Base-by-base conservation (phyloP, 108 stramenopile species). In the Pseudonitzschia multiseries region DNA sequence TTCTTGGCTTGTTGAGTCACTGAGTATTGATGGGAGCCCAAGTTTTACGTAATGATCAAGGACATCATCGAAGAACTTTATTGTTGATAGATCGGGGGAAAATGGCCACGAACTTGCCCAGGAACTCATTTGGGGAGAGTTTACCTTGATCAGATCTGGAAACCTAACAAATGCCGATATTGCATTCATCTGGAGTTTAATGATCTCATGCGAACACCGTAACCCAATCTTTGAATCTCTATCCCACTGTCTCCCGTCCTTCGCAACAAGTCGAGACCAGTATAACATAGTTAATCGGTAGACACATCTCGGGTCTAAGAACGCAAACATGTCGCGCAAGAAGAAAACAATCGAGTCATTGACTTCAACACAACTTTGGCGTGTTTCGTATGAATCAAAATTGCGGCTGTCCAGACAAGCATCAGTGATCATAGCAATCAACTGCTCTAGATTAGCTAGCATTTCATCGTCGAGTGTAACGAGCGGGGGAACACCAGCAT, bases 331-430 rank as follows among this genome's bases (percentile, higher is more conserved):
- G 67, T 95, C 94, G 8, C 92, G 80, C 27, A 95, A 54, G 68
- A 93, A 93, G 33, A 79, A 62, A 59, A 93, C 88, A 59, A 93
- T 87, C 20, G 90, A 88, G 57, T 95, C 92, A 70, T 95, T 95
- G n/a, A 95, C 94, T 73, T 91, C 92, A 53, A 89, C 87, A 64
- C 90, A 87, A 18, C 81, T 92, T 64, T 92, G 84, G 46, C 89
- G 90, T 43, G 86, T 89, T 66, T 91, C 88, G 74, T 84, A 87
- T 26, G 86, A 82, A 70, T 93, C 94, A 71, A 95, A 95, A 67
- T 95, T 95, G 32, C 91, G 79, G 57, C 81, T 84, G 74, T 95
- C 89, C 9, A 95, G 78, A 65, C 89, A 89, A 40, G 88, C 87
- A 82, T 91, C 90, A n/a, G 92, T 90, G 24, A 93, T 42, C 72